These are phyloP conservation scores for Dovyalis caffra DNA, from an alignment of 345 rosid species.

Conservation along the genomic window DNA sequence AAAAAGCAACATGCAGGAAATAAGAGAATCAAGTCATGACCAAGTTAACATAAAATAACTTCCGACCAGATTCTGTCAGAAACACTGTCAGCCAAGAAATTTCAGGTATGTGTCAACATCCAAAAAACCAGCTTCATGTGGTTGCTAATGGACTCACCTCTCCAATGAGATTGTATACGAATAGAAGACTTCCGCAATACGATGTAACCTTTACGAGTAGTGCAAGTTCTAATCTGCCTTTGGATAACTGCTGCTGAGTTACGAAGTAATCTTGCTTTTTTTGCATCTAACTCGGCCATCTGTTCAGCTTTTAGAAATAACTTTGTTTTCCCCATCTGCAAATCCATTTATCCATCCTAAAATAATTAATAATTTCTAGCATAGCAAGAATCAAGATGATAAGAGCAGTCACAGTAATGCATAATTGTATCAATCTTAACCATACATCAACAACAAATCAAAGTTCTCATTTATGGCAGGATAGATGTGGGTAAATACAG, in stretches of 20 bases:
- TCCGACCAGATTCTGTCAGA: background rate
- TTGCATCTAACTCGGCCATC: slow-evolving; percentile 80
- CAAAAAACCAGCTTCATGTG: slow-evolving; percentile 6
- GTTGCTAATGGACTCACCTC: slow-evolving; percentile 51
- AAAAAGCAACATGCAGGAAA: background rate
- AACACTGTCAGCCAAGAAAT: slow-evolving; percentile 3
- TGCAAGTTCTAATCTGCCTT: slow-evolving; percentile 38
- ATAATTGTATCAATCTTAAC: slow-evolving; percentile 4
- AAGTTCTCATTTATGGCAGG: background rate
- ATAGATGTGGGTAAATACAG: background rate
- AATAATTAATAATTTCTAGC: background rate
- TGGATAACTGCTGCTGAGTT: slow-evolving; percentile 71
- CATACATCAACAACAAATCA: background rate
- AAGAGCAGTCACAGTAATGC: slow-evolving; percentile 5
- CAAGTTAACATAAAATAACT: background rate
- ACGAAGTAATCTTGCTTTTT: slow-evolving; percentile 46
- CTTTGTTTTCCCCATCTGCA: slow-evolving; percentile 77
- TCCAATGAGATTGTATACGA: slow-evolving; percentile 69
- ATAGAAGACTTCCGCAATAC: slow-evolving; percentile 49
- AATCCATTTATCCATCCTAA: slow-evolving; percentile 13
- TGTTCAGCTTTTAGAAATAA: slow-evolving; percentile 79
- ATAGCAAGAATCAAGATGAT: background rate
- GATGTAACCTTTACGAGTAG: slow-evolving; percentile 48
- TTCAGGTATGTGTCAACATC: background rate
- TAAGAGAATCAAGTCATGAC: slow-evolving; percentile 8